phyloP scores from a whole-genome alignment of 2,329 filamentous ascomycete species.

The Phaeosphaeriaceae sp. region DNA sequence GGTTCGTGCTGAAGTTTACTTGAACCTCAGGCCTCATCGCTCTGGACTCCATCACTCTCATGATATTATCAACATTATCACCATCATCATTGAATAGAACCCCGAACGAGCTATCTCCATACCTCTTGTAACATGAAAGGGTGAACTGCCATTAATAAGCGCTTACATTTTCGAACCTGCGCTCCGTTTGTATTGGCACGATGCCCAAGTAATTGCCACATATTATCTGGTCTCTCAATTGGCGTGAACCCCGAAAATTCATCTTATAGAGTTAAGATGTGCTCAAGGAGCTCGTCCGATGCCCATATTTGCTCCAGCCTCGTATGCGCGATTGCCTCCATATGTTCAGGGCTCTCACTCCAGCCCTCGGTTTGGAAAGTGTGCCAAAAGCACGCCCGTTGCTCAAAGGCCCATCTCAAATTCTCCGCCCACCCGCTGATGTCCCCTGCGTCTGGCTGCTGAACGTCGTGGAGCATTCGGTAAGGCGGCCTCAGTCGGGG shows the following conservation, averaged over 20 bases:
- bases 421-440: conserved; percentile 34
- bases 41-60: conserved; percentile 8
- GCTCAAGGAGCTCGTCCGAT: conserved; percentile 23
- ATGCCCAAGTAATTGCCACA: too few species aligned
- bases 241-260: too few species aligned
- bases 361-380: conserved; percentile 16
- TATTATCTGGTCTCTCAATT: too few species aligned
- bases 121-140: too few species aligned
- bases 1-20: conserved; percentile 23
- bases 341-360: conserved; percentile 34
- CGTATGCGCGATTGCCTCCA: conserved; percentile 24
- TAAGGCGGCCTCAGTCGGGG: conserved; percentile 24
- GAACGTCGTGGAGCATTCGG: conserved; percentile 22
- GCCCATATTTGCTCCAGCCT: conserved; percentile 26
- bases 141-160: too few species aligned
- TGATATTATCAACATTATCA: not conserved
- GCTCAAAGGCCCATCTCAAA: conserved; percentile 29
- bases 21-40: conserved; percentile 16
- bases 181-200: too few species aligned
- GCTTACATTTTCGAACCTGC: too few species aligned
- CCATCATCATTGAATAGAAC: not conserved
- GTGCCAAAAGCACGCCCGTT: conserved; percentile 13
- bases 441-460: conserved; percentile 17
- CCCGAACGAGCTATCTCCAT: too few species aligned
- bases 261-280: not conserved